phyloP scores from a whole-genome alignment of 1,284 basidiomycete genomes.

The Trametes hirsuta region DNA sequence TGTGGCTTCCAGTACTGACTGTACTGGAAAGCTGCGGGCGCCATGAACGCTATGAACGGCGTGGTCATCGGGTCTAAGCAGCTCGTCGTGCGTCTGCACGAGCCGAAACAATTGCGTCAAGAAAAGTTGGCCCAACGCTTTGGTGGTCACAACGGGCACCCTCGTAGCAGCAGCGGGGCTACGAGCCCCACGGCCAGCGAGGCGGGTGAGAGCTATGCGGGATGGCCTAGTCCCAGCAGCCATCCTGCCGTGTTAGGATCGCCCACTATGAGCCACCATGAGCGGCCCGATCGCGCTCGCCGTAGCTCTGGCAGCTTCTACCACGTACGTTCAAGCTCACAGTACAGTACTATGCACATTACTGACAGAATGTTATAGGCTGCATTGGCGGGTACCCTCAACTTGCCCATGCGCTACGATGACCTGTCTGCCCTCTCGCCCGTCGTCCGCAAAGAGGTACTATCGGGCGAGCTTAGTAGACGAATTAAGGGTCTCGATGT shows the following conservation, averaged over 20 bases:
- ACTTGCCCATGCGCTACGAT: slow-evolving; percentile 80
- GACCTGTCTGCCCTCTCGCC: slow-evolving; percentile 79
- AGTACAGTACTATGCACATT: neutral
- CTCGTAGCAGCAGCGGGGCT: slow-evolving; percentile 75
- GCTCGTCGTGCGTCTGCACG: slow-evolving; percentile 85
- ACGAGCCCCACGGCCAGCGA: slow-evolving; percentile 82
- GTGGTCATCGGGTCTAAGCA: slow-evolving; percentile 70
- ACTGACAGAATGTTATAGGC: slow-evolving; percentile 48
- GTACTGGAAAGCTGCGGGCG: slow-evolving; percentile 57
- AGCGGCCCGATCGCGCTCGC: slow-evolving; percentile 65
- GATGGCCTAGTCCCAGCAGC: slow-evolving; percentile 73
- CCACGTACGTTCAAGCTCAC: slow-evolving; percentile 49
- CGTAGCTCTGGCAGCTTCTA: slow-evolving; percentile 84
- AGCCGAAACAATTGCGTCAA: slow-evolving; percentile 86
- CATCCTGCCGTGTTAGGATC: slow-evolving; percentile 54
- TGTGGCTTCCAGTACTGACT: slow-evolving; percentile 1
- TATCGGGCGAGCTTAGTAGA: slow-evolving; percentile 79
- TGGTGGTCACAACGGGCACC: slow-evolving; percentile 71
- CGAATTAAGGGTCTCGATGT: slow-evolving; percentile 63
- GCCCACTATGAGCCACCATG: slow-evolving; percentile 53
- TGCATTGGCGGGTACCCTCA: slow-evolving; percentile 75
- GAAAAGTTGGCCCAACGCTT: slow-evolving; percentile 86
- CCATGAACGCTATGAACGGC: slow-evolving; percentile 83
- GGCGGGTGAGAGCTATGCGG: slow-evolving; percentile 70
- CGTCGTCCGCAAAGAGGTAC: slow-evolving; percentile 81